Evolutionary conservation across 371 early-diverging fungal species (phyloP), one percentile per base, ranked within the genome.

Genomic region (Mortierella sp.): DNA sequence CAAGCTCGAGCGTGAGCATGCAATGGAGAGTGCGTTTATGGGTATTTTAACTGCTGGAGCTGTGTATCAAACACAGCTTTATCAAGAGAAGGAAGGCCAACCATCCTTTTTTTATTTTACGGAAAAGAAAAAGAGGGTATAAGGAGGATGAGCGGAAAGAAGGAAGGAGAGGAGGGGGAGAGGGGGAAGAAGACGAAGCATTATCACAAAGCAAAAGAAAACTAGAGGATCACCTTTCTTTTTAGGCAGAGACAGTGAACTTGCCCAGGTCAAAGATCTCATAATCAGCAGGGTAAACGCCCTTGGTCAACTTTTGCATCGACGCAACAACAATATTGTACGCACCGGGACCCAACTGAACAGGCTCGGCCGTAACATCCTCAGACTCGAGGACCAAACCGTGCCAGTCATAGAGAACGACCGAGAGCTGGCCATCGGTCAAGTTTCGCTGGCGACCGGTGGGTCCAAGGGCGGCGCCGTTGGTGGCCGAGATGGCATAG

Each of bases 251-350:
- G 1, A 77, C 37, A 19, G 40, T 59, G 43, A 59, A 19, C 10
- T 1, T 54, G 24, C 69, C 78, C 26, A 77, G 16, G n/a, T 73
- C 64, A 64, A 72, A 77, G 73, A 78, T 28, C 73, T 73, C 78
- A 50, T 43, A 76, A 37, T 80, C 76, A 0, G 40, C 31, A 44
- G 81, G 81, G 61, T 73, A 80, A 5, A 19, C 14, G 8, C 73
- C 81, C 43, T 67, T 55, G 59, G 76, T 67, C 28, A 81, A 28
- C 71, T 81, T 81, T 37, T 53, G 55, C 69, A 73, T 76, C 9
- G 67, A 67, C 2, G 74, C 81, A 37, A 73, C 67, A 40, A 51
- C 77, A 26, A 81, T 50, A 14, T 28, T 54, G 44, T 81, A 81
- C 4, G 59, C 69, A 16, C 81, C 81, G 4, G 55, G 51, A 28